These are phyloP conservation scores for Atractiella rhizophila DNA, from an alignment of 768 basidiomycete genomes.

Conservation along the genomic window DNA sequence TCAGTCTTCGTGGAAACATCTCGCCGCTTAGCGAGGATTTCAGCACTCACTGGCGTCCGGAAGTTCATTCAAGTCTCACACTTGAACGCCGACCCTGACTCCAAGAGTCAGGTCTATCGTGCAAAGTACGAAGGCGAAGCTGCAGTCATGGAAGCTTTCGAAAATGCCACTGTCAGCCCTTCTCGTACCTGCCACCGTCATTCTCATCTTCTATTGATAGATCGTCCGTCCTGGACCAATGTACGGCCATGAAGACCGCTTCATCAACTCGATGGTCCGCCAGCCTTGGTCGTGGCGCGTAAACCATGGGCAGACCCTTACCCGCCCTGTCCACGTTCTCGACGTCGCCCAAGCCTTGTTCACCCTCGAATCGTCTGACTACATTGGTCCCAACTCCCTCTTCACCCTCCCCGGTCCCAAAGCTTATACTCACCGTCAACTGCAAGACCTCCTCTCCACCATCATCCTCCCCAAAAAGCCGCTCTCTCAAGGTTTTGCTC, in stretches of 20 bases:
- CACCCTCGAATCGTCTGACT: slow-evolving; percentile 35
- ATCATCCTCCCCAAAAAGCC: too few relatives aligned
- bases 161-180: slow-evolving; percentile 55
- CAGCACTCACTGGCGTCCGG: slow-evolving; percentile 47
- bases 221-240: slow-evolving; percentile 62
- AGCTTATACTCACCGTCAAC: too few relatives aligned
- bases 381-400: slow-evolving; percentile 29
- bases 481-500: too few relatives aligned
- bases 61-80: slow-evolving; percentile 87
- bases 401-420: slow-evolving; percentile 70
- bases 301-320: slow-evolving; percentile 60
- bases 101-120: slow-evolving; percentile 57
- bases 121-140: slow-evolving; percentile 77
- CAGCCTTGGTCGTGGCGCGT: slow-evolving; percentile 87
- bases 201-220: too few relatives aligned
- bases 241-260: slow-evolving; percentile 86
- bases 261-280: slow-evolving; percentile 74
- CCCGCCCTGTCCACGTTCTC: slow-evolving; percentile 76
- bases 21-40: slow-evolving; percentile 57
- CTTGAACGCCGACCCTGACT: slow-evolving; percentile 57
- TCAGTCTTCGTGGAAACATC: slow-evolving; percentile 65
- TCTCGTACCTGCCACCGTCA: too few relatives aligned
- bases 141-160: slow-evolving; percentile 56
- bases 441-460: too few relatives aligned
- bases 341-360: slow-evolving; percentile 85